A percentile compares a stretch with the other conserved stretches of the same genome.
These are phyloP conservation scores for Saccharomycopsis sp. DNA, from an alignment of 805 yeast species.

Conservation along the genomic window DNA sequence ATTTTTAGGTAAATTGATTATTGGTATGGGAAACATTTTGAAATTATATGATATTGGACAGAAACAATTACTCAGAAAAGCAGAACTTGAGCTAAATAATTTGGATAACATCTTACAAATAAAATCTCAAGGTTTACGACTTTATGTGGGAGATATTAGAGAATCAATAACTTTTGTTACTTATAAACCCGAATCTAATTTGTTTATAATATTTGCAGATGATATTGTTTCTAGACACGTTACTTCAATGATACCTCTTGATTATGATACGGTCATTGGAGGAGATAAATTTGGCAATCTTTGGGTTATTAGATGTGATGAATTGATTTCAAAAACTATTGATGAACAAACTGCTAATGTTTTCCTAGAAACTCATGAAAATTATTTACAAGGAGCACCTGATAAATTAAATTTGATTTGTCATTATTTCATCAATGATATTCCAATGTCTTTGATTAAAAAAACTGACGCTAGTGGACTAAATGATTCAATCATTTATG, in stretches of 20 bases:
- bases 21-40: constrained; percentile 42
- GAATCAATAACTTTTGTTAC: constrained; percentile 51
- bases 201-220: constrained; percentile 55
- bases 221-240: constrained; percentile 62
- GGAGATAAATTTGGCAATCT: constrained; percentile 87
- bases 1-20: constrained; percentile 53
- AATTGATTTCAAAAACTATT: constrained; percentile 34
- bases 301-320: constrained; percentile 53
- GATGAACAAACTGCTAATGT: constrained; percentile 41
- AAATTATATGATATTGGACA: constrained; percentile 65
- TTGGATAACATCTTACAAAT: constrained; percentile 44
- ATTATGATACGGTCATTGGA: constrained; percentile 64
- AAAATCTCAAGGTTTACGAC: constrained; percentile 41
- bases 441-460: constrained; percentile 49
- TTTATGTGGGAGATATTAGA: constrained; percentile 63
- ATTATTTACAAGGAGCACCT: constrained; percentile 39
- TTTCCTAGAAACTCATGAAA: constrained; percentile 26
- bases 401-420: constrained; percentile 39
- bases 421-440: constrained; percentile 62
- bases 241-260: constrained; percentile 50
- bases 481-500: constrained; percentile 49
- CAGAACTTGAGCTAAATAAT: constrained; percentile 36
- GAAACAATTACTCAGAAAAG: constrained; percentile 66
- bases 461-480: constrained; percentile 48
- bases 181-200: constrained; percentile 37